Evolutionary conservation across 495 filamentous ascomycete genomes (phyloP).

Genomic region (Penicillium atrosanguineum): DNA sequence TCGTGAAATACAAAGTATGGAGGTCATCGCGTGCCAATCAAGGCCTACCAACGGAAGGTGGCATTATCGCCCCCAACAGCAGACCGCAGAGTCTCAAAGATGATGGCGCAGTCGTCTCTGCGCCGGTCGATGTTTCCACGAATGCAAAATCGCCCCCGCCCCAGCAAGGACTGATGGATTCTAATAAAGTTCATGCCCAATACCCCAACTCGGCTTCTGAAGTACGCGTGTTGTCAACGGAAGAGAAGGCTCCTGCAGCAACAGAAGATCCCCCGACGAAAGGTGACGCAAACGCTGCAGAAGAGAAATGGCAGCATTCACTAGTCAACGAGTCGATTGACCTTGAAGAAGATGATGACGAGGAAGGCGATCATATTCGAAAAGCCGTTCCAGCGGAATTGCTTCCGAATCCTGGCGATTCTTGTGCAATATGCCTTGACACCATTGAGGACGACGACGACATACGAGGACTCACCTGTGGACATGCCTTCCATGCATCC

Average conservation of each 20-base stretch:
- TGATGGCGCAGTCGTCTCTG: slow-evolving; percentile 12
- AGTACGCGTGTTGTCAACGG: slow-evolving; percentile 4
- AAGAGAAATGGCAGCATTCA: slow-evolving; percentile 23
- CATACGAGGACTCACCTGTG: slow-evolving; percentile 88
- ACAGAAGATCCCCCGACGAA: background rate
- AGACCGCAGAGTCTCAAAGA: slow-evolving; percentile 29
- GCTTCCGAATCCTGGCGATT: slow-evolving; percentile 83
- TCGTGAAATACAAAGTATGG: slow-evolving; percentile 96
- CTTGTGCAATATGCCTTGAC: slow-evolving; percentile 96
- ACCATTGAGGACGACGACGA: slow-evolving; percentile 92
- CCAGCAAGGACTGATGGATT: slow-evolving; percentile 16
- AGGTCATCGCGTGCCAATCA: slow-evolving; percentile 75
- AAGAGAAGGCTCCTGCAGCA: slow-evolving; percentile 18
- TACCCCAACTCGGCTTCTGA: slow-evolving; percentile 11
- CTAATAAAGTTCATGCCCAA: slow-evolving; percentile 12
- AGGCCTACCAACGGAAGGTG: slow-evolving; percentile 80
- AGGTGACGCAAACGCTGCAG: background rate
- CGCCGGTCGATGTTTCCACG: slow-evolving; percentile 8
- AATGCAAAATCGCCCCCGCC: slow-evolving; percentile 7
- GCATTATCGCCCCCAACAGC: slow-evolving; percentile 67
- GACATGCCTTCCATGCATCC: slow-evolving; percentile 91
- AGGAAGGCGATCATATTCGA: slow-evolving; percentile 84
- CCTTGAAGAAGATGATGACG: slow-evolving; percentile 58
- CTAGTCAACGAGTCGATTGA: slow-evolving; percentile 16
- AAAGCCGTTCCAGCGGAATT: slow-evolving; percentile 79